Base-by-base conservation (phyloP, 2,329 filamentous ascomycete genomes). In the Tolypocladium paradoxum region DNA sequence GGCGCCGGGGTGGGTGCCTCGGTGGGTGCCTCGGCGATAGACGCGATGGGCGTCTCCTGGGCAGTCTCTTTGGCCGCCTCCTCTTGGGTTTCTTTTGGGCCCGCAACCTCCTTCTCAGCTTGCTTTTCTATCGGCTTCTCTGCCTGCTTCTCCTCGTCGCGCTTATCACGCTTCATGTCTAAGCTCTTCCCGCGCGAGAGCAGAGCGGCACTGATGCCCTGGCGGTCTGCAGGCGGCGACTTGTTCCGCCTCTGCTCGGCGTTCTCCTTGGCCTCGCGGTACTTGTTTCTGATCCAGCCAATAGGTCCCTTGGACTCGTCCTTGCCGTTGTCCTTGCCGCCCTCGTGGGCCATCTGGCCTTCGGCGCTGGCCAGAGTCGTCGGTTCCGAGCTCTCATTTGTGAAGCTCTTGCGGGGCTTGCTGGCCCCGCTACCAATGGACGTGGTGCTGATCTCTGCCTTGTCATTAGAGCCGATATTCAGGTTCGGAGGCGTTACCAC, bases 361-460 rank as follows among this genome's bases (percentile, higher is more conserved):
- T 79, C 76, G 2, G 65, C 61, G 27, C 68, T 65, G 4, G 67
- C 63, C 36, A 70, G 57, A 4, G 69, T 64, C 8, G 72, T 70
- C 47, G 50, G 47, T 29, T 82, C 78, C 6, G 74, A 73, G 35
- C 73, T 74, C 18, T 81, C 78, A 3, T 74, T 76, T 2, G 73
- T 74, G 63, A 74, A 73, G 56, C 74, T 80, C 63, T 75, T 77
- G 22, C 72, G 71, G 7, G 69, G 70, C 57, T 68, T 73, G 54
- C 74, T 70, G n/a, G 69, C 68, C 14, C 76, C 78, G 62, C 85
- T 89, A 20, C 82, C 82, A 48, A 90, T 73, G 0, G 86, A 88
- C 45, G 81, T 85, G 24, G 77, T 82, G 65, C 85, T 90, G 55
- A 77, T 74, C 59, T 84, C 82, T 2, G 84, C 84, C 53, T 79